phyloP scores from a whole-genome alignment of 495 filamentous ascomycete species.

The Penicillium chermesinum region DNA sequence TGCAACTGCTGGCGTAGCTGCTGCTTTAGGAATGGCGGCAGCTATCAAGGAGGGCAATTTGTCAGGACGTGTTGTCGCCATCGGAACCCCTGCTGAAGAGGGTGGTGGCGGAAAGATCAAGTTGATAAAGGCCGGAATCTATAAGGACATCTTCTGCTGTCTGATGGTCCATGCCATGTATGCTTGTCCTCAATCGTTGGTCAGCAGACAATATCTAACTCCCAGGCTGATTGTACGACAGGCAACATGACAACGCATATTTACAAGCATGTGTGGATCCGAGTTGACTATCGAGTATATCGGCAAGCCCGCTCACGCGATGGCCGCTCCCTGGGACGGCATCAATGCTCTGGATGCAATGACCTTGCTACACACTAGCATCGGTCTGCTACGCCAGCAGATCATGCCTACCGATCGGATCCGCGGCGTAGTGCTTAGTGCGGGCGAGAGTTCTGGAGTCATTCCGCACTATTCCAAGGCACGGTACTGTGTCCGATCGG shows the following conservation, averaged over 20 bases:
- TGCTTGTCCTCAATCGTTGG: too few species aligned
- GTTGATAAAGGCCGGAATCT: constrained; percentile 11
- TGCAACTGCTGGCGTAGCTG: constrained; percentile 8
- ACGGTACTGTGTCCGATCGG: not conserved
- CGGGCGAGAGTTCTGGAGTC: constrained; percentile 48
- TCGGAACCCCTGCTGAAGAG: constrained; percentile 15
- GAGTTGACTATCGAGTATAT: constrained; percentile 5
- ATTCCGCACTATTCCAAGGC: constrained; percentile 49
- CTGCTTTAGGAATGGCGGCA: constrained; percentile 3
- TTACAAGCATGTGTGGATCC: too few species aligned
- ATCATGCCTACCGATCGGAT: constrained; percentile 8
- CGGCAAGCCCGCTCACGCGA: constrained; percentile 11
- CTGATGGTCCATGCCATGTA: constrained; percentile 12
- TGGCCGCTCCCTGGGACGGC: constrained; percentile 12
- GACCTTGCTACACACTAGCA: constrained; percentile 7
- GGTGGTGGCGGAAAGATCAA: constrained; percentile 11
- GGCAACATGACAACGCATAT: too few species aligned
- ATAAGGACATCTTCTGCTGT: constrained; percentile 7
- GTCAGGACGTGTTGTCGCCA: constrained; percentile 5
- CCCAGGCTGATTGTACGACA: too few species aligned
- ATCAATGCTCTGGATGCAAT: constrained; percentile 14
- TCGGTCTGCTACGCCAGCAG: constrained; percentile 11
- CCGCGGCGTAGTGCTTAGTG: constrained; percentile 40
- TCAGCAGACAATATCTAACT: too few species aligned
- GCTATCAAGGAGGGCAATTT: constrained; percentile 1